Conservation (phyloP, 78 protist species). For the Isochrysis galbana region DNA sequence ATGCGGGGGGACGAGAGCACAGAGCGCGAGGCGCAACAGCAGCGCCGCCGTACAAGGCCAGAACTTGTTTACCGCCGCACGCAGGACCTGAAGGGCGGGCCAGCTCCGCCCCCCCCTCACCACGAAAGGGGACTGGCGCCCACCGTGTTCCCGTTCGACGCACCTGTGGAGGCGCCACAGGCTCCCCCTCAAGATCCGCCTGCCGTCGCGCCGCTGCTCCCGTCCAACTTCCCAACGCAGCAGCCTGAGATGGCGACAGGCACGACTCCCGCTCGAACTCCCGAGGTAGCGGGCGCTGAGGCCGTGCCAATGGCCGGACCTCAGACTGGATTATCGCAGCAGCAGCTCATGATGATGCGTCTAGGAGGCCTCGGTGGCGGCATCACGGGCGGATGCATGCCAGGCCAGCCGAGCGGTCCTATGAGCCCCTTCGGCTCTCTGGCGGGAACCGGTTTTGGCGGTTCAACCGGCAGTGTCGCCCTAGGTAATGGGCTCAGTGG, state of each 20-base stretch:
- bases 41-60: not conserved
- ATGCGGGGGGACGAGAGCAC: not conserved
- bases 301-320: not conserved
- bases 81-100: not conserved
- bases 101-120: not conserved
- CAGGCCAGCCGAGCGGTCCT: too few species aligned
- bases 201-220: not conserved
- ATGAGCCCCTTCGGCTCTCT: too few species aligned
- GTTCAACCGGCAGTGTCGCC: too few species aligned
- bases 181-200: not conserved
- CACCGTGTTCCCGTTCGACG: not conserved
- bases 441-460: too few species aligned
- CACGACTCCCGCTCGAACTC: not conserved
- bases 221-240: not conserved
- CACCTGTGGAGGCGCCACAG: too few species aligned
- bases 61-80: not conserved
- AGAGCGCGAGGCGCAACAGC: not conserved
- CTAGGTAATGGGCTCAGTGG: too few species aligned
- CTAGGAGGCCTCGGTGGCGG: too few species aligned
- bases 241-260: not conserved
- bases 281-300: not conserved
- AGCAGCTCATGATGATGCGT: too few species aligned
- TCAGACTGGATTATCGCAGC: not conserved
- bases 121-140: not conserved
- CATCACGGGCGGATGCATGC: too few species aligned